Conservation (phyloP, 164 flowering plant genomes). For the Magnolia changhungtana region DNA sequence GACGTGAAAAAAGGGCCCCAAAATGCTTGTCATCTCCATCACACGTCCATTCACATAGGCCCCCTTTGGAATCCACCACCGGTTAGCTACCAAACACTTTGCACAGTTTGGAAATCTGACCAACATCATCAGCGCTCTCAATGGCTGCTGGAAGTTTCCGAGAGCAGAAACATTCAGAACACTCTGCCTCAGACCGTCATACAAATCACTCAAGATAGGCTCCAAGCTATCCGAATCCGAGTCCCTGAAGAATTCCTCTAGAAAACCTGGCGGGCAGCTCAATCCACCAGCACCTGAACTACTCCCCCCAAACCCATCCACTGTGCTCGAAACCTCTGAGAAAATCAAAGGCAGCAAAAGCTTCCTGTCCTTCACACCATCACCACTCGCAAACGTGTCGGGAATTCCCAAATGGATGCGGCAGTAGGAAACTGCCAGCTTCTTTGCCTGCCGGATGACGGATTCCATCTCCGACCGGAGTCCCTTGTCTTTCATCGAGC, state of each 20-base stretch:
- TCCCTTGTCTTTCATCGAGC: conserved; percentile 66
- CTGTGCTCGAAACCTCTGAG: conserved; percentile 45
- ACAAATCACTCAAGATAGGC: conserved; percentile 63
- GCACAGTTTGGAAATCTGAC: conserved; percentile 66
- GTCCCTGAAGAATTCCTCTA: conserved; percentile 83
- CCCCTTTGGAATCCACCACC: conserved; percentile 82
- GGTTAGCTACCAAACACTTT: conserved; percentile 72
- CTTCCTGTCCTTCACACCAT: conserved; percentile 5
- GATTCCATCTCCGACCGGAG: conserved; percentile 63
- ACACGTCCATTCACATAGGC: conserved; percentile 78
- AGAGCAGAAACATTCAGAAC: conserved; percentile 78
- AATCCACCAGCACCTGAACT: conserved; percentile 32
- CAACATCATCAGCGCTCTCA: conserved; percentile 66
- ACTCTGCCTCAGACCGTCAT: conserved; percentile 75
- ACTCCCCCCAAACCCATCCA: conserved; percentile 59
- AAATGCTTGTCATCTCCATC: conserved; percentile 89
- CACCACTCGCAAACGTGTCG: conserved; percentile 46
- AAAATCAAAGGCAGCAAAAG: conserved; percentile 69
- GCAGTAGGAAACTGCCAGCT: conserved; percentile 61
- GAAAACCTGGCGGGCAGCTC: conserved; percentile 66
- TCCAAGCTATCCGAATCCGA: conserved; percentile 82
- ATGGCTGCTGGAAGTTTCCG: conserved; percentile 87
- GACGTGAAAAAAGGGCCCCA: conserved; percentile 96
- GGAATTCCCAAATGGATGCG: conserved; percentile 80
- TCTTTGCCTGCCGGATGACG: conserved; percentile 60